phyloP scores from a whole-genome alignment of 2,329 filamentous ascomycete species.

The Microsporum canis region DNA sequence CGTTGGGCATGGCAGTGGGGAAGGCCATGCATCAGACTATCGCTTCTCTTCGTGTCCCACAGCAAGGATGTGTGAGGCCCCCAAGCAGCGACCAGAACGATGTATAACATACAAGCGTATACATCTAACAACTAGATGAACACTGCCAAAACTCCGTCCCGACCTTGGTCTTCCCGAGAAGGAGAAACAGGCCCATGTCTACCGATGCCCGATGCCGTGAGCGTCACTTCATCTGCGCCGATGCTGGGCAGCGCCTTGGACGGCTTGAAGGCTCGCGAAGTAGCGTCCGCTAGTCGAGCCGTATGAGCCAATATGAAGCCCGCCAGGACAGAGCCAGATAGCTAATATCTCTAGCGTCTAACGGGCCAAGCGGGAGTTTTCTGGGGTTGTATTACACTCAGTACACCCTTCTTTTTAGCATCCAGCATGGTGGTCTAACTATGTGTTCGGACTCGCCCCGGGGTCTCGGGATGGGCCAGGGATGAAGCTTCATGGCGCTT shows the following conservation, averaged over 20 bases:
- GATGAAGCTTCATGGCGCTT: background rate
- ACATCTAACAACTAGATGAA: background rate
- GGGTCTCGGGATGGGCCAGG: background rate
- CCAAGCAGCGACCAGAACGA: background rate
- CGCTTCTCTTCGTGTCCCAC: background rate
- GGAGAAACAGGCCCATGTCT: background rate
- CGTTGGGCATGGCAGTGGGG: background rate
- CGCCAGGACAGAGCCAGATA: background rate
- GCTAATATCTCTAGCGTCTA: background rate
- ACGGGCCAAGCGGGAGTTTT: background rate
- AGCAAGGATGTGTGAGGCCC: background rate
- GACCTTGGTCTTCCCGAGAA: background rate
- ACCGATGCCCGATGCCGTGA: background rate
- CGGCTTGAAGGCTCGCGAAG: background rate
- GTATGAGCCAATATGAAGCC: background rate
- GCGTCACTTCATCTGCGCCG: background rate
- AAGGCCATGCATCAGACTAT: background rate
- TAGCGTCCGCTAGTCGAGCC: background rate
- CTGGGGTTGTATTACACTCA: background rate
- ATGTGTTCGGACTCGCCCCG: background rate
- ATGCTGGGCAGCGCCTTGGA: constrained; percentile 3
- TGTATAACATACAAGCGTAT: background rate
- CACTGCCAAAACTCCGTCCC: background rate
- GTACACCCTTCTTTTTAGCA: background rate
- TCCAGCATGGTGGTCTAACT: background rate